Base-by-base conservation (phyloP, 306 rosid species). In the Cucurbita maxima region DNA sequence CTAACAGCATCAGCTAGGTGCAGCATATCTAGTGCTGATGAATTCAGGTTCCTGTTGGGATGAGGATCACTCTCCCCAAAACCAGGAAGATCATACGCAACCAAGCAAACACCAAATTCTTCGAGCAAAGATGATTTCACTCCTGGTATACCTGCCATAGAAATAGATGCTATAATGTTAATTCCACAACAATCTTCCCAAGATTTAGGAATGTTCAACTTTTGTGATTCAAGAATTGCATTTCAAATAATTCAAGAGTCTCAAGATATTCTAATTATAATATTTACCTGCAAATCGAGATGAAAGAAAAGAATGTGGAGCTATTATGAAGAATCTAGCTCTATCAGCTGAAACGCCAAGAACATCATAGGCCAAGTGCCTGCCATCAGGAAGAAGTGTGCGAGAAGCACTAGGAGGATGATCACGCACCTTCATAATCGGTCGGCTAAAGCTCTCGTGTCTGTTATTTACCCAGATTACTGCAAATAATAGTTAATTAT, bases 31-130 rank as follows among this genome's bases (percentile, higher is more conserved):
- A 82, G 81, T 57, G 97, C 96, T 7, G 99, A 94, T 51, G 99
- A 83, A 75, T 87, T 90, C 68, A 89, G 89, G 81, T 81, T 86
- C 72, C 99, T 84, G 73, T 56, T 76, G 56, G 92, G 95, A 83
- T 91, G 92, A 79, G 97, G 97, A 79, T 89, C 95, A 74, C 99
- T 94, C 83, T 94, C 99, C 83, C 99, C 99, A 85, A 91, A 94
- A 78, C 97, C 99, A 66, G 99, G 96, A 85, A 94, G 99, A 83
- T 94, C 99, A 68, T 89, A 94, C 6, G 97, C 82, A 75, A 94
- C 78, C 79, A 94, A 78, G 57, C 89, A 90, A 76, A 94, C 57
- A 1, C 99, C 97, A 14, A 89, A 94, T 71, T 94, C 92, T 83
- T 89, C 92, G 34, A 94, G 96, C 82, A 94, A 72, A 11, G 91